Conservation (phyloP, 208 protist species). For the Trypanosoma theileri region DNA sequence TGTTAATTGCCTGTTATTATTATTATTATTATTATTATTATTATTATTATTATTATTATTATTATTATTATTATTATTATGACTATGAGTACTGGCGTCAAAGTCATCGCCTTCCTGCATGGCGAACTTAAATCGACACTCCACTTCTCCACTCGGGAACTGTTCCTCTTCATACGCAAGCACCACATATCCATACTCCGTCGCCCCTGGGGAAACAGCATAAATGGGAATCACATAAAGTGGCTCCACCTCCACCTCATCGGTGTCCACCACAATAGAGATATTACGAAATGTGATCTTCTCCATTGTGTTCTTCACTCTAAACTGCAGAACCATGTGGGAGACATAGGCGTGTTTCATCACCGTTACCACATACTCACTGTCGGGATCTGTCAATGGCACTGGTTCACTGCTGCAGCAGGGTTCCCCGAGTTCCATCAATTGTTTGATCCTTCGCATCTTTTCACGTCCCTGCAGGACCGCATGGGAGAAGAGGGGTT, state of each 20-base stretch:
- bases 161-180: constrained; percentile 54
- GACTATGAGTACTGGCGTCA: no score
- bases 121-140: constrained; percentile 66
- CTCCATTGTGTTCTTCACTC: constrained; percentile 94
- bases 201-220: constrained; percentile 50
- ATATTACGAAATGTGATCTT: constrained; percentile 85
- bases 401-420: constrained; percentile 60
- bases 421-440: constrained; percentile 75
- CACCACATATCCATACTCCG: constrained; percentile 75
- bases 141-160: constrained; percentile 73
- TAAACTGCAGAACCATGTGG: constrained; percentile 96
- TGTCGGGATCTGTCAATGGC: constrained; percentile 94
- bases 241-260: constrained; percentile 77
- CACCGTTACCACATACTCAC: constrained; percentile 96
- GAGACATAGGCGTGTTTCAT: constrained; percentile 93
- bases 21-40: background rate
- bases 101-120: constrained; percentile 51
- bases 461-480: constrained; percentile 69
- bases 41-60: constrained; percentile 1
- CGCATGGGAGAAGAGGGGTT: constrained; percentile 24
- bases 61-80: no score
- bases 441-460: constrained; percentile 62
- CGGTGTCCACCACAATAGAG: constrained; percentile 72
- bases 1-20: background rate
- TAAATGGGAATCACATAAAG: constrained; percentile 82